Evolutionary conservation across 2,329 filamentous ascomycete genomes (phyloP).

Genomic region (Aureobasidium sp.): DNA sequence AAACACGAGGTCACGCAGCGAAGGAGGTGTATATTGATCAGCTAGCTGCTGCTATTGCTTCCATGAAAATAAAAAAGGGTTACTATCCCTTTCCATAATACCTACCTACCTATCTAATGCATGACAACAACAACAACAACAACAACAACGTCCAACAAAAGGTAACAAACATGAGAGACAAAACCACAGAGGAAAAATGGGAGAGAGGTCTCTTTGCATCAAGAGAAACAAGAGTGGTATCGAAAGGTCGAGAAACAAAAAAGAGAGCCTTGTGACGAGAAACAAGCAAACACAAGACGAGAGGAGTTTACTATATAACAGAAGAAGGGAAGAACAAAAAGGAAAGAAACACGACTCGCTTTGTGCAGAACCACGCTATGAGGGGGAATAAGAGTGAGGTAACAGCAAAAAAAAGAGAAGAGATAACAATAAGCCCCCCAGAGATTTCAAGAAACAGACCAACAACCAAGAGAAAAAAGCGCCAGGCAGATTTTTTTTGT

Average conservation of each 20-base stretch:
- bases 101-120: background rate
- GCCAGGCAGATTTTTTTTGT: background rate
- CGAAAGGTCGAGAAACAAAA: background rate
- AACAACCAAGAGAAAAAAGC: background rate
- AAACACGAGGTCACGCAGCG: background rate
- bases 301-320: background rate
- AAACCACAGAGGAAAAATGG: background rate
- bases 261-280: background rate
- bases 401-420: background rate
- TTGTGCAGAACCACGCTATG: background rate
- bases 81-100: background rate
- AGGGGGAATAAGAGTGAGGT: background rate
- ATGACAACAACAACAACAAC: background rate
- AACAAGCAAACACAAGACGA: background rate
- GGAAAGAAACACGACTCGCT: background rate
- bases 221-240: conserved; percentile 10
- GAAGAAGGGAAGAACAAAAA: background rate
- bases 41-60: background rate
- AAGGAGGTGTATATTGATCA: background rate
- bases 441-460: background rate
- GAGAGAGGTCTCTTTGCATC: no score
- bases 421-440: background rate
- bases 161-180: background rate
- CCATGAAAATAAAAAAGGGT: background rate
- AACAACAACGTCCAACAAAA: background rate